A percentile compares a stretch with the other conserved stretches of the same genome.
These are phyloP conservation scores for Malania oleifera DNA, from an alignment of 164 flowering plant genomes.

Conservation along the genomic window DNA sequence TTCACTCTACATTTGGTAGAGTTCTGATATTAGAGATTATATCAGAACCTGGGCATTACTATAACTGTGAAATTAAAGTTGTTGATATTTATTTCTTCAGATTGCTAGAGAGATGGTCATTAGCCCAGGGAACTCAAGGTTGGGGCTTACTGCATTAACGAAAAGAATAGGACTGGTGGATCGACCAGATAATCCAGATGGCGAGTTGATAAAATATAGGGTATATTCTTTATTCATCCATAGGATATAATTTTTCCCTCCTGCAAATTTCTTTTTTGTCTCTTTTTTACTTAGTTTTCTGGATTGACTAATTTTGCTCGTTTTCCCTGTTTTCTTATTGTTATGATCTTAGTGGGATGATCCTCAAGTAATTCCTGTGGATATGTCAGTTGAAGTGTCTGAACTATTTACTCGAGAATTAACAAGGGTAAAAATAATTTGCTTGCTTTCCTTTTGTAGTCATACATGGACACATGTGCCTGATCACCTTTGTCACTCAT, in stretches of 20 bases:
- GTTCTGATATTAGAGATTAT: too few relatives aligned
- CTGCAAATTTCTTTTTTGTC: neutral
- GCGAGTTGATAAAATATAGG: constrained; percentile 70
- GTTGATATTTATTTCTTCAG: constrained; percentile 24
- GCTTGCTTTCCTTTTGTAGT: neutral
- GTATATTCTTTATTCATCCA: constrained; percentile 27
- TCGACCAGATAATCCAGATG: constrained; percentile 67
- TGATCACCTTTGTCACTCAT: too few relatives aligned
- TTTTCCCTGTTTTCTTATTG: constrained; percentile 12
- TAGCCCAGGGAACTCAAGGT: constrained; percentile 76
- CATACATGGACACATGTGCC: neutral
- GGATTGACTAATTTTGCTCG: constrained; percentile 8
- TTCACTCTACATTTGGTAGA: too few relatives aligned
- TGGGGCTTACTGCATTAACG: constrained; percentile 68
- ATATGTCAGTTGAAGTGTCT: constrained; percentile 84
- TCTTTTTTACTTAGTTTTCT: neutral
- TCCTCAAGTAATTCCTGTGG: constrained; percentile 69
- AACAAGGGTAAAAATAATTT: constrained; percentile 59
- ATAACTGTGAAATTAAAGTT: too few relatives aligned
- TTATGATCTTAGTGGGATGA: constrained; percentile 81
- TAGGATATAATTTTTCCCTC: neutral
- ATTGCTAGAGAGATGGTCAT: constrained; percentile 99
- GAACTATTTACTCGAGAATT: constrained; percentile 90
- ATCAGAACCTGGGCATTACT: too few relatives aligned
- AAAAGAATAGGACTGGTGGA: constrained; percentile 55